These are phyloP conservation scores for Amanita molliuscula DNA, from an alignment of 768 basidiomycete genomes.

Conservation along the genomic window DNA sequence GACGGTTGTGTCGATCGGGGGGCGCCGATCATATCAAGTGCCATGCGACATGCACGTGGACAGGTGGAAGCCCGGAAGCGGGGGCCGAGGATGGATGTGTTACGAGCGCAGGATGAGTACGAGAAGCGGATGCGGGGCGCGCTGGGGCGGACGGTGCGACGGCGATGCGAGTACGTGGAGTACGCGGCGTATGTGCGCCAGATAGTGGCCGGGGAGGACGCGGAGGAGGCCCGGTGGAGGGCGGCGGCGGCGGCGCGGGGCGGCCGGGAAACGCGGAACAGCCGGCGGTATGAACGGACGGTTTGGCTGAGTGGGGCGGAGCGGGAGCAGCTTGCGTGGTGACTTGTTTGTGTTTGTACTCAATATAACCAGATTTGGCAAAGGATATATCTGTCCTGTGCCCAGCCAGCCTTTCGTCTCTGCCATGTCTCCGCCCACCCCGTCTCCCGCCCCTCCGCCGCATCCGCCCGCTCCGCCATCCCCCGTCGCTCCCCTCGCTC, in stretches of 20 bases:
- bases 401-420: conserved; percentile 7
- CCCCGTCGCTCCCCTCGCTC: conserved; percentile 57
- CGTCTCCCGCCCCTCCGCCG: conserved; percentile 9
- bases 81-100: conserved; percentile 18
- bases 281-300: conserved; percentile 34
- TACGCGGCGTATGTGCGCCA: conserved; percentile 58
- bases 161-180: conserved; percentile 43
- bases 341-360: conserved; percentile 19
- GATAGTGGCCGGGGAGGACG: conserved; percentile 62
- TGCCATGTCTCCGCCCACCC: conserved; percentile 1
- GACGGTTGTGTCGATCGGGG: conserved; percentile 28
- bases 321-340: conserved; percentile 21
- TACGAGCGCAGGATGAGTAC: conserved; percentile 35
- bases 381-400: background rate
- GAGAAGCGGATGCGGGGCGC: conserved; percentile 31
- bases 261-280: conserved; percentile 44
- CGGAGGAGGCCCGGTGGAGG: conserved; percentile 22
- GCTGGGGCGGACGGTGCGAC: conserved; percentile 37
- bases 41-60: conserved; percentile 39
- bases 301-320: conserved; percentile 28
- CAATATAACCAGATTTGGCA: conserved; percentile 11
- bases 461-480: conserved; percentile 26
- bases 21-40: conserved; percentile 35
- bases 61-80: conserved; percentile 20
- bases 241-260: conserved; percentile 12